These are phyloP conservation scores for Coniochaeta ligniaria DNA, from an alignment of 2,329 filamentous ascomycete species.

Conservation along the genomic window DNA sequence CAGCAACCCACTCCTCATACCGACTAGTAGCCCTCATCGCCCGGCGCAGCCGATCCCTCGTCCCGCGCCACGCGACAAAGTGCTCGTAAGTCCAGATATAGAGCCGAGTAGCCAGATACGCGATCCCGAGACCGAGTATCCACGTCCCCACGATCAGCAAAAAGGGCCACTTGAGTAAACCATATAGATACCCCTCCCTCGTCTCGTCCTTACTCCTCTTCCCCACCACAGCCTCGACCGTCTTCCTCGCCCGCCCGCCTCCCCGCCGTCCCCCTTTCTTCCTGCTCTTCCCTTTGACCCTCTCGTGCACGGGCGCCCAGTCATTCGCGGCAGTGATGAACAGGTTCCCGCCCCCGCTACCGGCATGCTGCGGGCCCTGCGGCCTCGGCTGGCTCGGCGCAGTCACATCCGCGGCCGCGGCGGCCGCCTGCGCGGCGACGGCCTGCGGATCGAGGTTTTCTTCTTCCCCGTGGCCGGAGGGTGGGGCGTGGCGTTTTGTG, in stretches of 20 bases:
- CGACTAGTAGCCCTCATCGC: constrained; percentile 64
- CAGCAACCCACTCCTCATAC: constrained; percentile 77
- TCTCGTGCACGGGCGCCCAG: constrained; percentile 83
- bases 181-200: constrained; percentile 86
- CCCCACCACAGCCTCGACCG: constrained; percentile 32
- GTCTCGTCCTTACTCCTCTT: constrained; percentile 80
- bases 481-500: constrained; percentile 24
- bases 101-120: constrained; percentile 73
- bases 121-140: constrained; percentile 64
- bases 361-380: constrained; percentile 4
- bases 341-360: constrained; percentile 18
- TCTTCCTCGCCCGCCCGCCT: constrained; percentile 31
- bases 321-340: constrained; percentile 91
- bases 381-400: constrained; percentile 6
- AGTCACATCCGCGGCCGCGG: constrained; percentile 28
- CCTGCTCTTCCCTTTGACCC: constrained; percentile 36
- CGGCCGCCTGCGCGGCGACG: constrained; percentile 29
- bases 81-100: constrained; percentile 95
- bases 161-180: constrained; percentile 85
- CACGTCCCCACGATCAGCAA: constrained; percentile 73
- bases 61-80: constrained; percentile 81
- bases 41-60: constrained; percentile 61
- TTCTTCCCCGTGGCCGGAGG: constrained; percentile 20
- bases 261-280: constrained; percentile 24
- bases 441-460: constrained; percentile 19